A percentile compares a stretch with the other conserved stretches of the same genome.
These are phyloP conservation scores for Isabelozyma pseudorhagii DNA, from an alignment of 805 yeast genomes.

Conservation along the genomic window DNA sequence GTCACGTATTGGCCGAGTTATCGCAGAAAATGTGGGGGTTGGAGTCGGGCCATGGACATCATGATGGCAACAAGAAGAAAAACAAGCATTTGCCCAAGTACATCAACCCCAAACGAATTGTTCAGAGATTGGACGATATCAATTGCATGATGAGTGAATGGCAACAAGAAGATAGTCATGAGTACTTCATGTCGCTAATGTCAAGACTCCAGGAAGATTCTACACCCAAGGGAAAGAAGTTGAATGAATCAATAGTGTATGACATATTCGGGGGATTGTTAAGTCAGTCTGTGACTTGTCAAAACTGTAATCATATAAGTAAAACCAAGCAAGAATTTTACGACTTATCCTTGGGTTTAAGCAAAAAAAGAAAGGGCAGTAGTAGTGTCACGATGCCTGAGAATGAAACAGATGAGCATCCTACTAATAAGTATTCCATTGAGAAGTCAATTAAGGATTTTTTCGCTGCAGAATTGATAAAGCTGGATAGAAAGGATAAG, in stretches of 20 bases:
- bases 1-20: conserved; percentile 65
- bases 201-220: conserved; percentile 87
- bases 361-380: conserved; percentile 29
- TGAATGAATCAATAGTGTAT: conserved; percentile 77
- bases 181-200: conserved; percentile 89
- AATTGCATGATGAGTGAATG: conserved; percentile 96
- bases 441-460: conserved; percentile 76
- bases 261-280: conserved; percentile 93
- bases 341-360: conserved; percentile 81
- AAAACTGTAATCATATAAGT: conserved; percentile 75
- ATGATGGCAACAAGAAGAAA: conserved; percentile 14
- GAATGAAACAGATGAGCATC: conserved; percentile 3
- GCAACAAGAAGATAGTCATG: conserved; percentile 98
- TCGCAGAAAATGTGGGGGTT: conserved; percentile 65
- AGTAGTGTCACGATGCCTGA: conserved; percentile 2
- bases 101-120: conserved; percentile 73
- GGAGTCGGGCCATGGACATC: conserved; percentile 27
- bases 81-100: conserved; percentile 32
- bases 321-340: conserved; percentile 91
- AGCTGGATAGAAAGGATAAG: conserved; percentile 61
- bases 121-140: conserved; percentile 71
- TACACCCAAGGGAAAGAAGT: conserved; percentile 84
- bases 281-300: conserved; percentile 81
- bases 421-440: conserved; percentile 50
- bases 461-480: conserved; percentile 78